Percentiles rank a stretch among this genome's conserved stretches.
Conservation (phyloP, 2,329 filamentous ascomycete species). For the Hypoxylon sp. region DNA sequence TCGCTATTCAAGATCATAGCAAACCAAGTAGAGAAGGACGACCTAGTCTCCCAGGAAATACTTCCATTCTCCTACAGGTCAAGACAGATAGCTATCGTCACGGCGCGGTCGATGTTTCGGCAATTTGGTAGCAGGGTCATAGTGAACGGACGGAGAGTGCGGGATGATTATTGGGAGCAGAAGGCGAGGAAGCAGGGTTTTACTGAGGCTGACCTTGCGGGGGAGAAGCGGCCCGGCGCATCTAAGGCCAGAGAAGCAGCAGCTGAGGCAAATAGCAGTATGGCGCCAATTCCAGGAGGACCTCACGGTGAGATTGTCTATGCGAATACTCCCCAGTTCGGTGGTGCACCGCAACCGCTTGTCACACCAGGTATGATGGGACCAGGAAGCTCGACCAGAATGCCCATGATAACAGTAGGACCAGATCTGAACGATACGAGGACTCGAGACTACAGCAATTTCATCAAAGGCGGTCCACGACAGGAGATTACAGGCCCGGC, state of each 20-base stretch:
- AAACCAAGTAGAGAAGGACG: constrained; percentile 95
- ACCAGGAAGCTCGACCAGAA: constrained; percentile 76
- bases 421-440: constrained; percentile 83
- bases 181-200: constrained; percentile 98
- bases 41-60: constrained; percentile 94
- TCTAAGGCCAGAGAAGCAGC: constrained; percentile 89
- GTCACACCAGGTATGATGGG: constrained; percentile 81
- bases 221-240: constrained; percentile 94
- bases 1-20: constrained; percentile 98
- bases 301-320: constrained; percentile 91
- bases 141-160: constrained; percentile 87
- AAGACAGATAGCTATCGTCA: constrained; percentile 98
- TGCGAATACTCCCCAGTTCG: constrained; percentile 79
- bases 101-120: constrained; percentile 97
- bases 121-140: constrained; percentile 98
- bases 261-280: constrained; percentile 76
- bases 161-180: constrained; percentile 98
- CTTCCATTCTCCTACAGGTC: constrained; percentile 97
- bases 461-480: constrained; percentile 82
- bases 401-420: constrained; percentile 87
- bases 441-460: constrained; percentile 84
- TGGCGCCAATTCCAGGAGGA: constrained; percentile 69
- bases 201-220: constrained; percentile 94
- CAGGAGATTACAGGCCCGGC: constrained; percentile 90
- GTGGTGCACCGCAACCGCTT: constrained; percentile 76